Base-by-base conservation (phyloP, 129 eudicot species). In the Oenanthe sinensis region DNA sequence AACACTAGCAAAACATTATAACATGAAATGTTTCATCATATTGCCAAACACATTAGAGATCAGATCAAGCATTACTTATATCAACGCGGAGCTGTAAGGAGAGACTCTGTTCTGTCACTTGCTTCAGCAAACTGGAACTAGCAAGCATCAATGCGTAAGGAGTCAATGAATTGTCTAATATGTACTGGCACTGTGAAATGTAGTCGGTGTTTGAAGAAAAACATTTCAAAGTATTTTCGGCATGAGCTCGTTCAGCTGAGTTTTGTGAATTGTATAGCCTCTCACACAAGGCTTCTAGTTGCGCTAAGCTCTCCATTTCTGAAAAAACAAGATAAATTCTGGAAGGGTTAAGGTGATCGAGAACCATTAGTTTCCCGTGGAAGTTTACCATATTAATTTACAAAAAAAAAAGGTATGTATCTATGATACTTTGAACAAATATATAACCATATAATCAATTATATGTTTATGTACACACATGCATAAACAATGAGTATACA, bases 61-160 rank as follows among this genome's bases (percentile, higher is more conserved):
- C 39, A 80, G 81, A 81, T 65, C 55, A 80, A 80, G 77, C 37
- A 77, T 95, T 91, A 95, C 98, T 90, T 84, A 95, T 91, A 90
- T 95, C 98, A 84, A 95, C 97, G 77, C 98, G 98, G 46, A 91
- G 96, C 81, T 95, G 98, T 85, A 90, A 86, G 69, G 96, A 88
- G 79, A 95, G 94, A n/a, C 90, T 83, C 65, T 95, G 96, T 79
- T 95, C 98, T 6, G 98, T 95, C 82, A 95, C 98, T 95, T 95
- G 98, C 91, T 95, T 95, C 97, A 95, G 80, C 83, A 95, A 86
- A 87, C 98, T 95, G 43, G 98, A 95, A 86, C 98, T 91, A 78
- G 98, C 98, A 82, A 95, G 89, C 97, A 95, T 95, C 90, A 95
- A 87, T 12, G 98, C 98, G 46, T 95, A 95, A 50, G 98, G 97